These are phyloP conservation scores for Phalaenopsis aphrodite DNA, from an alignment of 106 monocot species.

Conservation along the genomic window DNA sequence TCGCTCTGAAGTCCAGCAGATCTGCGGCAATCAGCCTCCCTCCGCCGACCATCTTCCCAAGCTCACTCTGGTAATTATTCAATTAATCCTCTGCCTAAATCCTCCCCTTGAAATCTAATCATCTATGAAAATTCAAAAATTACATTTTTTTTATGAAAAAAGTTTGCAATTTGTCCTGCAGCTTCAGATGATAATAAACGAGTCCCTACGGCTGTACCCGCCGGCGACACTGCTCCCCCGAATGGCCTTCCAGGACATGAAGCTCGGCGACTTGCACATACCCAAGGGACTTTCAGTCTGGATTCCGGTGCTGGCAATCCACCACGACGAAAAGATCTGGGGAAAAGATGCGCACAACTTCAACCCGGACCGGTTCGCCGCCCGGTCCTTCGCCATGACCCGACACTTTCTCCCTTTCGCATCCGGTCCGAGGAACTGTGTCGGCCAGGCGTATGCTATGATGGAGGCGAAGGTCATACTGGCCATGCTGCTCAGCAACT, in stretches of 20 bases:
- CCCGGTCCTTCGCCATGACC: constrained; percentile 39
- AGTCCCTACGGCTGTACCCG: constrained; percentile 81
- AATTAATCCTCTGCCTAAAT: background rate
- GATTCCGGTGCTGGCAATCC: constrained; percentile 88
- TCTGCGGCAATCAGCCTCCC: constrained; percentile 31
- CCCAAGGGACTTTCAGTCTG: constrained; percentile 85
- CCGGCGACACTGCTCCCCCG: constrained; percentile 74
- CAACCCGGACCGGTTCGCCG: constrained; percentile 70
- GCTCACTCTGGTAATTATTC: constrained; percentile 54
- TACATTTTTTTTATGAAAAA: too few species aligned
- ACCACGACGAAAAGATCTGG: constrained; percentile 76
- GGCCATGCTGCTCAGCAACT: constrained; percentile 66
- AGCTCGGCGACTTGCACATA: constrained; percentile 65
- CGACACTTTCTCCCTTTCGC: constrained; percentile 86
- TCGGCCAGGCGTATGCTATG: constrained; percentile 84
- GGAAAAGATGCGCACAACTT: constrained; percentile 75
- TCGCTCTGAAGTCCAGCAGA: constrained; percentile 45
- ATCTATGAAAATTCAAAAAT: too few species aligned
- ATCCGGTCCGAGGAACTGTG: constrained; percentile 86
- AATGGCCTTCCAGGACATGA: constrained; percentile 81
- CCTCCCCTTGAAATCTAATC: too few species aligned
- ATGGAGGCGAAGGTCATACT: constrained; percentile 92
- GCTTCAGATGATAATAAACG: constrained; percentile 92
- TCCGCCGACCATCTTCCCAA: constrained; percentile 61
- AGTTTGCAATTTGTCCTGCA: constrained; percentile 16